These are phyloP conservation scores for Populus simonii DNA, from an alignment of 345 rosid species.

Conservation along the genomic window DNA sequence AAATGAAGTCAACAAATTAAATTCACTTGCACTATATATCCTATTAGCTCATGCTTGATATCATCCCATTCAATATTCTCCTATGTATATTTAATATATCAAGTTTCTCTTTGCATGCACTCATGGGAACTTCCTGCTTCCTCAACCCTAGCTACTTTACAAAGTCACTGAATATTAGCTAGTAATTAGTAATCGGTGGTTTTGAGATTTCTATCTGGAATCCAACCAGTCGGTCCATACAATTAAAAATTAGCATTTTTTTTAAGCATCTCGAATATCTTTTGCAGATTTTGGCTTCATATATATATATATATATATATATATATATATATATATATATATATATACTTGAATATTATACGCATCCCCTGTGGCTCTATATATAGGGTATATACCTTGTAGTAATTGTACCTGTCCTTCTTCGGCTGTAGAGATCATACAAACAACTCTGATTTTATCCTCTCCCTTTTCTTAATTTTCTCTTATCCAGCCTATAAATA, in stretches of 20 bases:
- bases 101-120: neutral
- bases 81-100: no score
- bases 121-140: conserved; percentile 20
- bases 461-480: neutral
- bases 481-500: neutral
- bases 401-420: neutral
- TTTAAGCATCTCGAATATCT: conserved; percentile 28
- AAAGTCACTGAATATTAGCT: conserved; percentile 4
- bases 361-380: conserved; percentile 16
- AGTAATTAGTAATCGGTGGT: neutral
- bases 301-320: neutral
- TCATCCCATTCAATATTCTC: no score
- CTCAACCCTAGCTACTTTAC: conserved; percentile 2
- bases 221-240: conserved; percentile 12
- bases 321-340: neutral
- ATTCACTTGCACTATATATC: no score
- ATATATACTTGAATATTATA: conserved; percentile 18
- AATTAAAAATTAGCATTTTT: conserved; percentile 14
- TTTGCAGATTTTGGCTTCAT: conserved; percentile 33
- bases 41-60: no score
- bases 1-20: no score
- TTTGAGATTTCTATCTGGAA: conserved; percentile 25
- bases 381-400: conserved; percentile 29
- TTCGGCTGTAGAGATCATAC: neutral
- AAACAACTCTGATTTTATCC: conserved; percentile 4